Evolutionary conservation across 2,329 filamentous ascomycete genomes (phyloP), one percentile per base, ranked within the genome.

Genomic region (Fusarium sp.): DNA sequence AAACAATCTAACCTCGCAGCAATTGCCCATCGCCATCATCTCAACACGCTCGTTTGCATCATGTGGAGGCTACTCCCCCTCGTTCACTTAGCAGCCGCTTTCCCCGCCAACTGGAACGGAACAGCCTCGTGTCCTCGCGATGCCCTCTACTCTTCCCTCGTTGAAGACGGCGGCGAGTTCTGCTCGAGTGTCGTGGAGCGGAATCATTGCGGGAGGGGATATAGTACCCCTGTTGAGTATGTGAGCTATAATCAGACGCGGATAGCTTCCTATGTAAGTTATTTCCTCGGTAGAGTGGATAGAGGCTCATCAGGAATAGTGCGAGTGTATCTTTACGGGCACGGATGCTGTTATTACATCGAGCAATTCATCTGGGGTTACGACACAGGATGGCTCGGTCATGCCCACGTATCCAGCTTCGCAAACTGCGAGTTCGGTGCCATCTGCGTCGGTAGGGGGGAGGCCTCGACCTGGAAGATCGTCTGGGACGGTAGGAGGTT

Each of bases 231-330:
- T 23, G 53, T 58, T 6, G 65, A 70, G 42, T 75, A 72, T 49
- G 57, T 67, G 35, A 66, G 65, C 3, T 71, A 72, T 50, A 68
- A 72, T 19, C 66, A 67, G 36, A 66, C 63, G 10, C 67, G 60
- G 49, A 60, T 76, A 51, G 72, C 72, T 21, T 72, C 70, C 11
- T 72, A 72, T 31, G 73, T 76, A 51, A 69, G 73, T 57, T 2
- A 17, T 7, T 1, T 14, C 2, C 8, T 17, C 5, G 14, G n/a
- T 19, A 19, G 7, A n/a, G 9, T 29, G 9, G 11, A n/a, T 3
- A 11, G 8, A 27, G 42, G 31, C 47, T 66, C 19, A 67, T 54
- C 6, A 14, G 10, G 2, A 29, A 4, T 17, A 74, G 72, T 74
- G 72, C 46, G 58, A 59, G 14, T 74, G 72, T 48, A 66, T 72